Evolutionary conservation across 192 early-diverging fungal genomes (phyloP), one percentile per base, ranked within the genome.

Genomic region (Backusella sp.): DNA sequence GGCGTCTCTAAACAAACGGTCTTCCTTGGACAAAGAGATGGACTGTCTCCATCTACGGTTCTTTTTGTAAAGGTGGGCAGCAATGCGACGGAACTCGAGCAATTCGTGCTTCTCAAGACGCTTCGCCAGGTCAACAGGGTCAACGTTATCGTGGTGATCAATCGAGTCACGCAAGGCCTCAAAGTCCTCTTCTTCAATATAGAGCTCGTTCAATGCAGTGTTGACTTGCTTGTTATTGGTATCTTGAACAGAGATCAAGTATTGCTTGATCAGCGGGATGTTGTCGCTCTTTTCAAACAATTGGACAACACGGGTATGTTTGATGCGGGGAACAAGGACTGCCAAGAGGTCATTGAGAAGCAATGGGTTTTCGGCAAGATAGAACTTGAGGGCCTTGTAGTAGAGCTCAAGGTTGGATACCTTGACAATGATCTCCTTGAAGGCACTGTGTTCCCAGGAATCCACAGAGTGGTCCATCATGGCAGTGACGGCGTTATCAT

Each of bases 281-380:
- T 99, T 98, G 84, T 98, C 96, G 1, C 95, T 95, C 87, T 98
- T 99, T 82, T 94, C 90, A 91, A 99, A 98, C 90, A 98, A 93
- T 84, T 93, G 90, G 37, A 98, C 97, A 19, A 97, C 97, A 59
- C 97, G 92, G 44, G 96, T 97, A 83, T 99, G 98, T 82, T 99
- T 97, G 77, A 99, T 91, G 28, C 95, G 88, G 2, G 96, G 89
- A 28, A 95, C 95, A 73, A 99, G 85, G 3, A 90, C 94, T 17
- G 92, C 90, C 46, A 99, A 84, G 67, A 99, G 83, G 74, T 99
- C 98, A 81, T 94, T 98, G 80, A 99, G 86, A 44, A 96, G 79
- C 72, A 99, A 83, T 14, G 98, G 98, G 77, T 99, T 96, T 83
- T 98, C 95, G 83, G 94, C 91, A 77, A 99, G 85, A 79, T 99